These are phyloP conservation scores for Metschnikowia hibisci DNA, from an alignment of 805 yeast species.

Conservation along the genomic window DNA sequence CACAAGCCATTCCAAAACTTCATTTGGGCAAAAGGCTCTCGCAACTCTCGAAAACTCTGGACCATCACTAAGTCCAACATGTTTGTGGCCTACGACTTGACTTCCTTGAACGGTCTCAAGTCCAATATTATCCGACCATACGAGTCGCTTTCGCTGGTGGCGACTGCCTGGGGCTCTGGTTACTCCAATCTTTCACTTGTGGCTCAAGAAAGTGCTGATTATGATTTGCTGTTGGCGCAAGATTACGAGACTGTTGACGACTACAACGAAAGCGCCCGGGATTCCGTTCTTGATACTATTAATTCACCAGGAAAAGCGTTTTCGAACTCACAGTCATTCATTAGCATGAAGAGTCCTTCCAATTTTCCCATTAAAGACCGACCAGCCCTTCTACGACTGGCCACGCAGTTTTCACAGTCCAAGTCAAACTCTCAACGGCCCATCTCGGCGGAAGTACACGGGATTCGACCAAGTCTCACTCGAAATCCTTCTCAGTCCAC, in stretches of 20 bases:
- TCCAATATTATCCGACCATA: constrained; percentile 33
- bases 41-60: constrained; percentile 29
- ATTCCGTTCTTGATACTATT: constrained; percentile 1
- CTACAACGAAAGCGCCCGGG: not conserved
- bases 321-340: constrained; percentile 1
- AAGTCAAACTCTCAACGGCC: constrained; percentile 22
- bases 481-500: constrained; percentile 36
- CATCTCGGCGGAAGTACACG: constrained; percentile 7
- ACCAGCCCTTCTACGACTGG: constrained; percentile 12
- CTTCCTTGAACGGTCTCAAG: constrained; percentile 15
- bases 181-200: constrained; percentile 48
- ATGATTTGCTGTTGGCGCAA: constrained; percentile 22
- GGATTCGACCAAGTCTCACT: constrained; percentile 27
- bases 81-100: constrained; percentile 34
- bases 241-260: not conserved
- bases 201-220: constrained; percentile 46
- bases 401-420: constrained; percentile 12
- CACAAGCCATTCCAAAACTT: constrained; percentile 39
- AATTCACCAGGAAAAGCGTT: constrained; percentile 4
- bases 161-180: constrained; percentile 58
- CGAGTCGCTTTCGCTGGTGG: constrained; percentile 48
- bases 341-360: constrained; percentile 1
- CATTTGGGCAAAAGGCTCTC: constrained; percentile 34
- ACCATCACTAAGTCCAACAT: constrained; percentile 39
- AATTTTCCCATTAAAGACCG: constrained; percentile 10